Conservation (phyloP, 2,329 filamentous ascomycete genomes). For the Phoma herbarum region DNA sequence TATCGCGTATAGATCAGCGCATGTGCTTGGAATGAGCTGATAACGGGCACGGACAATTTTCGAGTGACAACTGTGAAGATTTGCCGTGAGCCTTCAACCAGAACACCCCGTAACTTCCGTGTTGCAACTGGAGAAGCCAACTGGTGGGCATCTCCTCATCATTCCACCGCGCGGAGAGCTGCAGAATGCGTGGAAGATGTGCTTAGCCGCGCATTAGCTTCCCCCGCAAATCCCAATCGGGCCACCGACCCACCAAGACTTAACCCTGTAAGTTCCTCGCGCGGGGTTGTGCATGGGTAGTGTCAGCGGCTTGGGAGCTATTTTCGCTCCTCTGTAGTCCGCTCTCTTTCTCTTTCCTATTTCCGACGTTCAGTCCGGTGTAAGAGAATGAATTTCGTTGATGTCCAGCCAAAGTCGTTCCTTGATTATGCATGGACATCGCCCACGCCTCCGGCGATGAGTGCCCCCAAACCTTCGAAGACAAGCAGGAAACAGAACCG, state of each 20-base stretch:
- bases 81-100: not conserved
- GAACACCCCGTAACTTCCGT: not conserved
- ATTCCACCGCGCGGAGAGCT: slow-evolving; percentile 4
- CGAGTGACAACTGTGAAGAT: not conserved
- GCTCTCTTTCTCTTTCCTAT: slow-evolving; percentile 38
- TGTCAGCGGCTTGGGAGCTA: slow-evolving; percentile 29
- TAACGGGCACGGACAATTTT: not conserved
- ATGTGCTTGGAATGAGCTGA: not conserved
- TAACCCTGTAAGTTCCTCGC: slow-evolving; percentile 17
- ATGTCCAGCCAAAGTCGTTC: slow-evolving; percentile 48
- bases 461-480: slow-evolving; percentile 39
- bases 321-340: slow-evolving; percentile 22
- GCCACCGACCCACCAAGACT: slow-evolving; percentile 29
- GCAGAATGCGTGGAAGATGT: slow-evolving; percentile 7
- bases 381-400: slow-evolving; percentile 48
- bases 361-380: slow-evolving; percentile 39
- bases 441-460: slow-evolving; percentile 36
- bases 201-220: slow-evolving; percentile 29
- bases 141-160: not conserved
- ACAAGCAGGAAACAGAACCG: slow-evolving; percentile 54
- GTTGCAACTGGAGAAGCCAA: not conserved
- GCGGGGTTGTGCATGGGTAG: slow-evolving; percentile 42
- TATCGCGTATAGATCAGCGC: not conserved
- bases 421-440: slow-evolving; percentile 50
- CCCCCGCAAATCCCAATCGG: slow-evolving; percentile 41